Base-by-base conservation (phyloP, 495 filamentous ascomycete genomes). In the Penicillium odoratum region DNA sequence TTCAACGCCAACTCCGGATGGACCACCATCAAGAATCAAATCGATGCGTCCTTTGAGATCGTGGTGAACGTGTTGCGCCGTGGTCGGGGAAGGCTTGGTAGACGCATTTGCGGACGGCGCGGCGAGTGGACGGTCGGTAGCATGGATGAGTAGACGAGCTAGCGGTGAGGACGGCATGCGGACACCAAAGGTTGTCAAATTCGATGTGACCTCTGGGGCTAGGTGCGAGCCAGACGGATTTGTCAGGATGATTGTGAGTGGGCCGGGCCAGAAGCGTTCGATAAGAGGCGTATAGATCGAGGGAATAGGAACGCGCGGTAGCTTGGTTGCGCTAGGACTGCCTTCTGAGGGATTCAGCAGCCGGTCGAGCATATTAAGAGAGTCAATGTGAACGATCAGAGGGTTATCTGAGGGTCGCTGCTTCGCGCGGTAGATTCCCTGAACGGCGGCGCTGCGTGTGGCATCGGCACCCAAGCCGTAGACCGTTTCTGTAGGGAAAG, bases 401-500 rank as follows among this genome's bases (percentile, higher is more conserved):
- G 94, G 94, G 67, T 99, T 99, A 70, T 99, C 94, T 5, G 85
- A 86, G 15, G 94, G 94, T 46, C 94, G 76, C 50, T 89, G 88
- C 73, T 99, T 99, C 7, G 92, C 92, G 15, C 80, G 76, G 72
- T 92, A 99, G 63, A 99, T 99, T 6, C 90, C 91, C 57, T 81
- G 82, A n/a, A 97, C 93, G n/a, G 93, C 88, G 38, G 72, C 77
- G 60, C 81, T 87, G 65, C 89, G 83, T 30, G 92, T 97, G 6
- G 94, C 95, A 77, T 98, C 94, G 18, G 93, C 94, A 48, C 92
- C 94, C 13, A 99, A 81, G 3, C 94, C 94, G 71, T 99, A 99
- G 9, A 99, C 94, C 6, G 94, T 99, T 74, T 99, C 94, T 0
- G 95, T 99, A 5, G 94, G 95, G 69, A 99, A 99, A 8, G 91